Evolutionary conservation across 164 flowering plant species (phyloP).

Genomic region (Annona cherimola): DNA sequence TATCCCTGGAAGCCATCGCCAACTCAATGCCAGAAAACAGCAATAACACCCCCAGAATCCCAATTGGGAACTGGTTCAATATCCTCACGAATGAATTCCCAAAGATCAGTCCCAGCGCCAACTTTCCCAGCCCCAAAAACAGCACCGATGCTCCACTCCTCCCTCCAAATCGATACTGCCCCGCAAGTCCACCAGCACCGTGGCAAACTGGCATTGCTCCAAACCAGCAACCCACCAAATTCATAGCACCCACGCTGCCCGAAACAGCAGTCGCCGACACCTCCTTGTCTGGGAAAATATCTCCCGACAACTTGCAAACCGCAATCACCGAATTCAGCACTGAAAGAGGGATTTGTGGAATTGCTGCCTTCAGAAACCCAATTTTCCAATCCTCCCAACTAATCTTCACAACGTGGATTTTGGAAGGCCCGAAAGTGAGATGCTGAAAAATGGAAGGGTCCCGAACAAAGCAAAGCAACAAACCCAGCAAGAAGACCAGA

Average conservation of each 20-base stretch:
- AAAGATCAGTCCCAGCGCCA: constrained; percentile 57
- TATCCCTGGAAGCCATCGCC: constrained; percentile 84
- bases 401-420: constrained; percentile 39
- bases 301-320: constrained; percentile 68
- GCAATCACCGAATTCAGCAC: constrained; percentile 81
- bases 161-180: constrained; percentile 79
- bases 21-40: constrained; percentile 81
- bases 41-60: constrained; percentile 69
- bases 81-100: constrained; percentile 78
- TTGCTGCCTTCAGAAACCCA: constrained; percentile 68
- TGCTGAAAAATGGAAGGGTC: constrained; percentile 54
- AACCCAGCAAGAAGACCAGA: constrained; percentile 53
- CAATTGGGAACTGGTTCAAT: constrained; percentile 58
- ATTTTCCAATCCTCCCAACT: constrained; percentile 75
- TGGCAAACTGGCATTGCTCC: constrained; percentile 91
- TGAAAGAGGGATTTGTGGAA: constrained; percentile 82
- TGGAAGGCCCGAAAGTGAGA: constrained; percentile 66
- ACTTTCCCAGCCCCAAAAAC: constrained; percentile 56
- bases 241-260: constrained; percentile 73
- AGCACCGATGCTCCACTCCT: constrained; percentile 68
- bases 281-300: constrained; percentile 66
- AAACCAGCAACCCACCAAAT: constrained; percentile 81
- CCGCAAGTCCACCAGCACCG: constrained; percentile 84
- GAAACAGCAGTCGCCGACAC: constrained; percentile 61
- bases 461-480: constrained; percentile 56